phyloP scores from a whole-genome alignment of 225 moss, liverwort and hornwort genomes.

The Pseudoscleropodium purum region DNA sequence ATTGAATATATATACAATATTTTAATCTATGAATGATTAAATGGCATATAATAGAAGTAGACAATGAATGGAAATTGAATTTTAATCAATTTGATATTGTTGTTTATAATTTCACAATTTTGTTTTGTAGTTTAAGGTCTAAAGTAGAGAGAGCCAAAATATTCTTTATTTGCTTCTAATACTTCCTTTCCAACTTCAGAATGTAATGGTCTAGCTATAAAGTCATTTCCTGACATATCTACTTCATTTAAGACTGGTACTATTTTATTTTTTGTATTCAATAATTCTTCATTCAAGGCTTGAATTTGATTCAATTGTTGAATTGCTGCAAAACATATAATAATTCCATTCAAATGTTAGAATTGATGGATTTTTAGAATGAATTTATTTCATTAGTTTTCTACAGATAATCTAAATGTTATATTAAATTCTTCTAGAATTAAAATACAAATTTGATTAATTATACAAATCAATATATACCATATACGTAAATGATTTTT shows the following conservation, averaged over 20 bases:
- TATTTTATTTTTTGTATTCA: constrained; percentile 3
- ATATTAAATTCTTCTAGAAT: not conserved
- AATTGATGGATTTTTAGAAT: no score
- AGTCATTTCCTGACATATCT: not conserved
- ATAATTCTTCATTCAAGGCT: not conserved
- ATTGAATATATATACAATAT: not conserved
- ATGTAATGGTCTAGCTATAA: not conserved
- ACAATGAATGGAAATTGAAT: not conserved
- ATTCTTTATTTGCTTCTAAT: not conserved
- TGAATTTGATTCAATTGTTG: constrained; percentile 1
- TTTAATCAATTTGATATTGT: no score
- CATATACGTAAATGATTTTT: not conserved
- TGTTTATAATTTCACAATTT: no score
- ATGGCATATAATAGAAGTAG: no score
- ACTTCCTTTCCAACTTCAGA: not conserved
- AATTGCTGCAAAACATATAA: not conserved
- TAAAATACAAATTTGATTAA: no score
- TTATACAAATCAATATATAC: not conserved
- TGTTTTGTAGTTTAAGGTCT: not conserved
- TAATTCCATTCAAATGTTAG: not conserved
- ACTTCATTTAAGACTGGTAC: not conserved
- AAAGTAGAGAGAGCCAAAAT: not conserved
- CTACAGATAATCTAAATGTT: accelerated
- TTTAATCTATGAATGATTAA: not conserved
- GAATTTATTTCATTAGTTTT: no score